Conservation (phyloP, 1,284 basidiomycete genomes). For the Ganoderma lingzhi region DNA sequence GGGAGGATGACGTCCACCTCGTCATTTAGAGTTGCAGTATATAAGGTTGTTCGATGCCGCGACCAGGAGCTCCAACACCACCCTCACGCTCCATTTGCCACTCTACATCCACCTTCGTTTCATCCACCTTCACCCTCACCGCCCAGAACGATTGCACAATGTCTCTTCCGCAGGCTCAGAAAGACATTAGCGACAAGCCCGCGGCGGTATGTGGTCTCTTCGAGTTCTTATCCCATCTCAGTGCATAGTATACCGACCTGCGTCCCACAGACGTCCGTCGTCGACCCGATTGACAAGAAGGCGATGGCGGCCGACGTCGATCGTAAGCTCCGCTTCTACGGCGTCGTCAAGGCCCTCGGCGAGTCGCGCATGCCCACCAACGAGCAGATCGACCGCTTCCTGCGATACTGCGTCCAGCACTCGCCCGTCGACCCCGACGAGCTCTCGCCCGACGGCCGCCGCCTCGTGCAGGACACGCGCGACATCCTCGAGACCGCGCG, state of each 20-base stretch:
- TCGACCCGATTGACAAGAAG: constrained; percentile 61
- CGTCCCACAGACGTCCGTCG: constrained; percentile 55
- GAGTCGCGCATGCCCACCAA: constrained; percentile 84
- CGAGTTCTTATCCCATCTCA: not conserved
- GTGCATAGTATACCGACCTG: not conserved
- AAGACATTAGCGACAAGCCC: constrained; percentile 67
- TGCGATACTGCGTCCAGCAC: constrained; percentile 72
- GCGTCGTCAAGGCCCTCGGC: constrained; percentile 81
- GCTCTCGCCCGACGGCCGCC: constrained; percentile 81
- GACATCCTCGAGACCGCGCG: constrained; percentile 79
- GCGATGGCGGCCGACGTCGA: constrained; percentile 68
- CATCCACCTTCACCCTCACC: not conserved
- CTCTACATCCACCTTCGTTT: not conserved
- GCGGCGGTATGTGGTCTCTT: constrained; percentile 33
- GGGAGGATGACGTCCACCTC: not conserved
- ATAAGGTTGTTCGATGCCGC: not conserved
- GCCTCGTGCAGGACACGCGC: constrained; percentile 78
- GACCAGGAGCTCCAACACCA: not conserved
- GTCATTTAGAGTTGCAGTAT: not conserved
- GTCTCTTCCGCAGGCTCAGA: constrained; percentile 68
- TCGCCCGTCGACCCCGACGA: constrained; percentile 72
- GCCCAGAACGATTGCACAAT: constrained; percentile 43
- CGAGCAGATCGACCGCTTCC: constrained; percentile 77
- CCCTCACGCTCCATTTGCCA: not conserved
- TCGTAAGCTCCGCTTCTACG: constrained; percentile 78